Base-by-base conservation (phyloP, 2,329 filamentous ascomycete genomes). In the Xylaria hypoxylon region DNA sequence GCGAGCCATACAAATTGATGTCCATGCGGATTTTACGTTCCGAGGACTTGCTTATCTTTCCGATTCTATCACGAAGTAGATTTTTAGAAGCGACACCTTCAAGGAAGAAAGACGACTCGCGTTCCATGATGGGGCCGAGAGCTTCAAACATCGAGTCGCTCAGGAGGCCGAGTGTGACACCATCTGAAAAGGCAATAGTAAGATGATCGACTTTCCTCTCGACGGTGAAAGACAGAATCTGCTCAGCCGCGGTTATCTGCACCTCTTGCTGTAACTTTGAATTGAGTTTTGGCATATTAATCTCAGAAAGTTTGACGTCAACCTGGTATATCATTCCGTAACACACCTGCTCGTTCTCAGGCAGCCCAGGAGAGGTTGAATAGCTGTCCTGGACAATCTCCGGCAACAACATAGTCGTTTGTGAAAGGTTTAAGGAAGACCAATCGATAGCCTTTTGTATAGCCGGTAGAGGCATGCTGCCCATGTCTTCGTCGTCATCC, bases 1-100 rank as follows among this genome's bases (percentile, higher is more conserved):
- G 60, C 0, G 75, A 75, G 0, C 80, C 80, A 62, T 81, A 81
- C 0, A 81, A 62, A 48, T 81, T 79, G 56, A 81, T 77, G 58
- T 80, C 74, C 1, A 80, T 69, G 42, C 71, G 69, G 17, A 76
- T 72, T 31, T 76, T 70, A 2, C 77, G 75, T 0, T 79, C 75
- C 2, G 65, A 50, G 0, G 75, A 47, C 62, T 76, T 77, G 10
- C 65, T 72, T 1, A 72, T 71, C 5, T 68, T 69, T 17, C 57
- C 59, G 15, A 79, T 76, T 19, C 64, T 69, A 1, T 76, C 70
- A 7, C 68, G 66, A 1, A 79, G 69, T 2, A 26, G 19, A 5
- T 42, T 17, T 2, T 68, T 70, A 28, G 63, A 52, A 10, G 64
- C 71, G 22, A 77, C 61, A 26, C 68, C 68, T 45, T 77, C 75